These are phyloP conservation scores for Jaapia argillacea DNA, from an alignment of 768 basidiomycete genomes.

Conservation along the genomic window DNA sequence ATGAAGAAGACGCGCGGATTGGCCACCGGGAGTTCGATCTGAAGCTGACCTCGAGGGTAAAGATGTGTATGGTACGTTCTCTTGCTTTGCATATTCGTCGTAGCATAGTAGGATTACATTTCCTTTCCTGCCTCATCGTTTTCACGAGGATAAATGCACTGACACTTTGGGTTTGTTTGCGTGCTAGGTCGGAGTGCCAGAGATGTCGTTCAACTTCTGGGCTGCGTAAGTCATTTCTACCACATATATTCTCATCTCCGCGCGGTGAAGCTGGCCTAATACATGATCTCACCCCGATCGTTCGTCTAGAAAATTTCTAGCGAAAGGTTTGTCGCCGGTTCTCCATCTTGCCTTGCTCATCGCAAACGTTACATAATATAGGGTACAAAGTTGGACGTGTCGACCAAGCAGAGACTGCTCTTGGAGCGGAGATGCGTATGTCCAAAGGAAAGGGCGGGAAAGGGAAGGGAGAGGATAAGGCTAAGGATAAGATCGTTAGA, in stretches of 20 bases:
- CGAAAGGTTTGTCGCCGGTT: slow-evolving; percentile 42
- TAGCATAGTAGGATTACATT: background rate
- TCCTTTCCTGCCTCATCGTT: background rate
- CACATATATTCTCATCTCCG: slow-evolving; percentile 2
- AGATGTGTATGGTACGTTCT: slow-evolving; percentile 89
- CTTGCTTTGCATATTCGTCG: background rate
- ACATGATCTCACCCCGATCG: no score
- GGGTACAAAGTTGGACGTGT: slow-evolving; percentile 95
- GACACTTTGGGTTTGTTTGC: no score
- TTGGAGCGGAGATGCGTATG: slow-evolving; percentile 93
- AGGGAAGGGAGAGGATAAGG: slow-evolving; percentile 35
- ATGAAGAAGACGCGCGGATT: slow-evolving; percentile 90
- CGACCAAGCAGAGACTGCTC: slow-evolving; percentile 93
- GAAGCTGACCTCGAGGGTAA: slow-evolving; percentile 85
- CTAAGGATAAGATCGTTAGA: slow-evolving; percentile 81
- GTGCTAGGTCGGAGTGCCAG: slow-evolving; percentile 87
- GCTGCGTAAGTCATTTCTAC: slow-evolving; percentile 50
- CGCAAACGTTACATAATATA: slow-evolving; percentile 14
- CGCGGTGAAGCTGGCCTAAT: slow-evolving; percentile 4
- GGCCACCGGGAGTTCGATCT: slow-evolving; percentile 95
- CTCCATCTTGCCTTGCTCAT: background rate
- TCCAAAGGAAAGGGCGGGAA: slow-evolving; percentile 51
- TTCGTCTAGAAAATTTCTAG: slow-evolving; percentile 62
- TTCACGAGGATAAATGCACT: no score
- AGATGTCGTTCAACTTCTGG: slow-evolving; percentile 89